Base-by-base conservation (phyloP, 1,139 yeast genomes). In the Geotrichum carabidarum region DNA sequence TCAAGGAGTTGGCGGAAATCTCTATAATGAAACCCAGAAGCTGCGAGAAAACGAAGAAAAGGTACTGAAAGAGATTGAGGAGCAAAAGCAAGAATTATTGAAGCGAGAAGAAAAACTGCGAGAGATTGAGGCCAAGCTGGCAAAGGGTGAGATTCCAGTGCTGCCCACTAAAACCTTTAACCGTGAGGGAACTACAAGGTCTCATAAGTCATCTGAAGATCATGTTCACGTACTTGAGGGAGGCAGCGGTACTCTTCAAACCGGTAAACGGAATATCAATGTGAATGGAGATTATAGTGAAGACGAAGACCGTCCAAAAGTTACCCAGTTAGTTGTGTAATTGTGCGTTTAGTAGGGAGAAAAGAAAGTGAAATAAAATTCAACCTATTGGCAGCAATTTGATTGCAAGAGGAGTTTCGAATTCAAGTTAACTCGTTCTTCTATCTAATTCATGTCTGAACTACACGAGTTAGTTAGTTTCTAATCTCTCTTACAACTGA, bases 81-180 rank as follows among this genome's bases (percentile, higher is more conserved):
- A 80, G 36, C 54, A 46, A 17, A 48, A 48, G 36, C 46, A 42
- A 22, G 52, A 47, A 68, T 77, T 88, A 60, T 77, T 86, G 65
- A 87, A 85, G 59, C 80, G 95, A 67, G 96, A 88, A 70, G 81
- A 83, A 64, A 95, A 88, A 66, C 76, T 88, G 67, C 81, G 79
- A 64, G 88, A 83, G 59, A 83, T 84, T 63, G 93, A 84, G 65
- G 83, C 81, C 65, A 75, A 90, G 63, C 74, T 84, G 62, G 79
- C 81, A 8, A 47, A 47, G 35, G 54, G 53, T 4, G 57, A 49
- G 14, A n/a, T 34, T 5, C 40, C 35, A 8, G 36, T 18, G 4
- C 8, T 47, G 37, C 48, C 35, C 6, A 4, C 49, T 15, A 48
- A 42, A 37, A 44, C 14, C 11, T 15, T 48, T 9, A 35, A 22